phyloP scores from a whole-genome alignment of 2,329 filamentous ascomycete genomes.

The Fusarium staphyleae region DNA sequence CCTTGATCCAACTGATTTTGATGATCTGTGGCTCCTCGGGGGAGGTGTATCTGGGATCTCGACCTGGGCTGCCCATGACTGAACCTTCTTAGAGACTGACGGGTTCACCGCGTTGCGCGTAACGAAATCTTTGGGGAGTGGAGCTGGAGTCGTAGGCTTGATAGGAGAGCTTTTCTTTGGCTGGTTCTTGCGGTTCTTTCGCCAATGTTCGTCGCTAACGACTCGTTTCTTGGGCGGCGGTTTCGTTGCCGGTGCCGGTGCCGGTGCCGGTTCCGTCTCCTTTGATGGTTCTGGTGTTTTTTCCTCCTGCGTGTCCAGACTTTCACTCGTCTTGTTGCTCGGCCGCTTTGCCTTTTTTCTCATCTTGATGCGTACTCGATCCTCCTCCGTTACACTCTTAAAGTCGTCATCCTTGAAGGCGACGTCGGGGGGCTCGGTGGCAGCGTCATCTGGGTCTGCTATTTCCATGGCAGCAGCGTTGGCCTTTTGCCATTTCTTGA shows the following conservation, averaged over 20 bases:
- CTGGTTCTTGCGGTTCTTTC: conserved; percentile 63
- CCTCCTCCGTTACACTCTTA: conserved; percentile 67
- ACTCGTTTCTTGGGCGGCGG: conserved; percentile 86
- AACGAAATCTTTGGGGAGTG: conserved; percentile 66
- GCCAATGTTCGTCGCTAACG: conserved; percentile 92
- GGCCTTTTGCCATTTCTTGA: conserved; percentile 84
- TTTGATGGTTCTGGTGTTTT: neutral
- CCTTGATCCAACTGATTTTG: conserved; percentile 45
- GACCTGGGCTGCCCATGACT: conserved; percentile 66
- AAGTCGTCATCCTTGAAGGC: conserved; percentile 64
- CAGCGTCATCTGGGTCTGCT: conserved; percentile 59
- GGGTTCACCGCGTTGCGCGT: conserved; percentile 62
- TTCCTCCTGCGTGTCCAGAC: conserved; percentile 31
- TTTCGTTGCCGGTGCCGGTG: conserved; percentile 45
- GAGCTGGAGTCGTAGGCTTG: conserved; percentile 40
- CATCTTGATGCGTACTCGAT: conserved; percentile 64
- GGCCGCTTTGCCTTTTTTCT: conserved; percentile 53
- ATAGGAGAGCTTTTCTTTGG: conserved; percentile 52
- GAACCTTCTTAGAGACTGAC: conserved; percentile 64
- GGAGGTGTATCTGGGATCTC: conserved; percentile 55
- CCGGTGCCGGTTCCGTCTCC: conserved; percentile 32
- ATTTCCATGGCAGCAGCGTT: conserved; percentile 70
- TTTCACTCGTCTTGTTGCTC: conserved; percentile 42
- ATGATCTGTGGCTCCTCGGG: conserved; percentile 48
- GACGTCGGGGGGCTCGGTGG: conserved; percentile 67